Evolutionary conservation across 2,329 filamentous ascomycete genomes (phyloP).

Genomic region (Talaromyces sp.): DNA sequence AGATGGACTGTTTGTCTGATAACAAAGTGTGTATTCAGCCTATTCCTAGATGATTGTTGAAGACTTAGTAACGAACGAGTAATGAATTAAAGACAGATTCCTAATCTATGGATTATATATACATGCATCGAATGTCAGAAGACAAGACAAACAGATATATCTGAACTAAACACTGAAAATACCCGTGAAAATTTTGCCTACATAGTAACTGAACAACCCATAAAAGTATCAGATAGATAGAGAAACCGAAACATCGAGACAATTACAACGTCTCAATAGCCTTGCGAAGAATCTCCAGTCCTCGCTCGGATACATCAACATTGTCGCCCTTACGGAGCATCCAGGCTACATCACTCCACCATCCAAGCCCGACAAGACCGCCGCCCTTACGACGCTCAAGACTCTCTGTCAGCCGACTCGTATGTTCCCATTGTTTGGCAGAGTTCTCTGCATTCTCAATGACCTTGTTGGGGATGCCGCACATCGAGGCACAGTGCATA

Average conservation of each 20-base stretch:
- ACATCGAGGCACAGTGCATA: constrained; percentile 99
- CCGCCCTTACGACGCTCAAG: constrained; percentile 75
- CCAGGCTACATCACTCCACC: constrained; percentile 83
- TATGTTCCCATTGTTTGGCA: constrained; percentile 92
- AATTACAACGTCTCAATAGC: constrained; percentile 49
- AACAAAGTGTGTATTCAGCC: too few species aligned
- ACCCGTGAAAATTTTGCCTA: not conserved
- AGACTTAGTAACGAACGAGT: not conserved
- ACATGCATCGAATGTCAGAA: not conserved
- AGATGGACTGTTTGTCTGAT: too few species aligned
- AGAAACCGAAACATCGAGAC: not conserved
- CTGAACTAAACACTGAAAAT: constrained; percentile 3
- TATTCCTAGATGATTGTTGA: too few species aligned
- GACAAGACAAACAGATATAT: not conserved
- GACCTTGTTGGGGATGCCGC: constrained; percentile 78
- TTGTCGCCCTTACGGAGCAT: constrained; percentile 56
- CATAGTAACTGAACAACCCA: not conserved
- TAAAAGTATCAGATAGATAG: not conserved
- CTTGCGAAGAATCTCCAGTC: constrained; percentile 55
- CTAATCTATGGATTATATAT: constrained; percentile 2
- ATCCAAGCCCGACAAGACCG: constrained; percentile 77
- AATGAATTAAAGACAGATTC: not conserved
- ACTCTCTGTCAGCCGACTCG: constrained; percentile 81
- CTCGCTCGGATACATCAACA: constrained; percentile 46
- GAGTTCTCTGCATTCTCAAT: constrained; percentile 85